Evolutionary conservation across 2,329 filamentous ascomycete species (phyloP).

Genomic region (Gremmenia infestans): DNA sequence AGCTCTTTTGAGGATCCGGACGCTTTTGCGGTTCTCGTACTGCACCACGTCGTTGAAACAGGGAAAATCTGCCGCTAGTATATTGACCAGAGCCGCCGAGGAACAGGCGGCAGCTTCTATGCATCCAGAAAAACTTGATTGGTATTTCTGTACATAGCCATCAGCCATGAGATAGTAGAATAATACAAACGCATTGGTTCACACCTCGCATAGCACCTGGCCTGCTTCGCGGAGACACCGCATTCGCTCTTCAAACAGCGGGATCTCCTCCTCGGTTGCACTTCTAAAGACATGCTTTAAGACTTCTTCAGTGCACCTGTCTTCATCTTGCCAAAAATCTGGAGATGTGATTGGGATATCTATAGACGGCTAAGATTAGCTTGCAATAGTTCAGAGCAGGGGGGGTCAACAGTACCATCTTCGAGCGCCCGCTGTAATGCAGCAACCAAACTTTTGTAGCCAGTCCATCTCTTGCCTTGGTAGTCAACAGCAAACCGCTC

Average conservation of each 20-base stretch:
- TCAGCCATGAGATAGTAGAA: constrained; percentile 3
- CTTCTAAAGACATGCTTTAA: constrained; percentile 79
- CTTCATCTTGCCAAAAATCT: constrained; percentile 76
- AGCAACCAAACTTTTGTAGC: constrained; percentile 92
- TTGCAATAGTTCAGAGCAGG: background rate
- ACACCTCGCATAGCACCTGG: constrained; percentile 69
- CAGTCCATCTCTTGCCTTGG: constrained; percentile 76
- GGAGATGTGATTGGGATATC: constrained; percentile 85
- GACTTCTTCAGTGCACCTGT: constrained; percentile 69
- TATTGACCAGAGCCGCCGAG: constrained; percentile 78
- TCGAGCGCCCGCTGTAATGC: constrained; percentile 81
- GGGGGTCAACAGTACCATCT: constrained; percentile 54
- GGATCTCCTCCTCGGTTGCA: constrained; percentile 79
- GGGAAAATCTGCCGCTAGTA: constrained; percentile 73
- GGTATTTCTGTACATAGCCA: constrained; percentile 55
- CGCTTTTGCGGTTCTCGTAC: constrained; percentile 66
- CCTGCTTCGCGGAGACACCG: constrained; percentile 79
- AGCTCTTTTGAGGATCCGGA: constrained; percentile 87
- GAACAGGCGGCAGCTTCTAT: constrained; percentile 71
- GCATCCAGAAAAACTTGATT: constrained; percentile 67
- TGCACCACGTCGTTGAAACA: constrained; percentile 79
- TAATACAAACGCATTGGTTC: constrained; percentile 17
- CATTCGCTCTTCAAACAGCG: constrained; percentile 73
- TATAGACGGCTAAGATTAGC: constrained; percentile 34
- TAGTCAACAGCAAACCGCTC: constrained; percentile 83